Base-by-base conservation (phyloP, 2,329 filamentous ascomycete species). In the Trichophyton schoenleinii region DNA sequence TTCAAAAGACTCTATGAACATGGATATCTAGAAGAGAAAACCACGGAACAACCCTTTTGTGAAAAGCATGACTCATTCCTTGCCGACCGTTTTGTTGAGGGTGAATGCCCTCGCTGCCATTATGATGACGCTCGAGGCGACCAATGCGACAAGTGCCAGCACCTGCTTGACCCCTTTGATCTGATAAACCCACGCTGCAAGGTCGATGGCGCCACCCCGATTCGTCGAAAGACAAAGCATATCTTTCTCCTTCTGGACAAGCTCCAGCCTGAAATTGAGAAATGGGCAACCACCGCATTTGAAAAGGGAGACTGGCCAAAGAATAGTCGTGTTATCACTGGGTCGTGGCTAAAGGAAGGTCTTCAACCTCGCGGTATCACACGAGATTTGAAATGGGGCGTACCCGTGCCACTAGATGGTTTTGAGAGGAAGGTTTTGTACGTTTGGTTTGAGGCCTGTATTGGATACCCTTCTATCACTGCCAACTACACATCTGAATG, bases 141-240 rank as follows among this genome's bases (percentile, higher is more conserved):
- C 70, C 87, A 89, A 75, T 89, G 87, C 68, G 86, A 89, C 72
- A 83, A 84, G 68, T 91, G 88, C 67, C 88, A 88, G 60, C 80
- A 83, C 66, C 80, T 89, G 8, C 78, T 89, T 11, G 87, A 89
- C 67, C 86, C 87, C 3, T 80, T 89, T 63, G 84, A 89, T 70
- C 75, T 95, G 63, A 86, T 89, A 70, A 91, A 92, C 69, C 91
- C 91, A 3, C 85, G 87, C 64, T 97, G 94, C 79, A 97, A 97
- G 77, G 81, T 96, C 18, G 90, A 96, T 69, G 88, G 87, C 55
- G 83, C 89, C 6, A 87, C 87, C 3, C 92, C 91, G 1, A 85
- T 92, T 34, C 83, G 84, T 58, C 83, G 87, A 66, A 84, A 88
- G 66, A 97, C 92, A 31, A 96, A 91, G 75, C 94, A 97, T 72